Conservation (phyloP, 2,329 filamentous ascomycete species). For the Cladosporium oxysporum region DNA sequence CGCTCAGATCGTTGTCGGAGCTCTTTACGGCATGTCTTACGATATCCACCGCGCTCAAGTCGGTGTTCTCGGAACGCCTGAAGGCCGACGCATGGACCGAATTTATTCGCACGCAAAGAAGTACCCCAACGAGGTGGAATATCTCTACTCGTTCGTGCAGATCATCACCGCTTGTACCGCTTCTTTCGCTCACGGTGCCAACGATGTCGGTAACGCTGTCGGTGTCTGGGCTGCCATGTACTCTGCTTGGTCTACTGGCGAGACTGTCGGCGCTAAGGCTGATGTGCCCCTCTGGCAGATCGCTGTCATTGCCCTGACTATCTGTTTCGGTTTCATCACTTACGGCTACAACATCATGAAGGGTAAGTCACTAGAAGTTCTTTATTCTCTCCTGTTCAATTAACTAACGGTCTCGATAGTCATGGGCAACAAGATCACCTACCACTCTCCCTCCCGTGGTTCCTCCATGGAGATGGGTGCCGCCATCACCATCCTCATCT, state of each 20-base stretch:
- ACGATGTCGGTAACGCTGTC: constrained; percentile 65
- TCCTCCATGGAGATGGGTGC: constrained; percentile 63
- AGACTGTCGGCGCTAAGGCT: constrained; percentile 57
- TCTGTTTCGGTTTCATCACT: constrained; percentile 61
- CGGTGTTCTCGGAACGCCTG: constrained; percentile 70
- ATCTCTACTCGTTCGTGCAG: constrained; percentile 67
- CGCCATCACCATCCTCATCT: constrained; percentile 64
- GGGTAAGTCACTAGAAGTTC: constrained; percentile 38
- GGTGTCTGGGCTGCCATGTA: constrained; percentile 66
- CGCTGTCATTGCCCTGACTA: constrained; percentile 61
- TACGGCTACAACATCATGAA: constrained; percentile 68
- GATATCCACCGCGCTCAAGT: constrained; percentile 77
- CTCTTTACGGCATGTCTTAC: constrained; percentile 76
- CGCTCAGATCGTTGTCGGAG: constrained; percentile 62
- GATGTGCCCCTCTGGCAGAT: constrained; percentile 75
- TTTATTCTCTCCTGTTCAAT: constrained; percentile 46
- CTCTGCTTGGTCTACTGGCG: constrained; percentile 58
- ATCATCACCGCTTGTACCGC: constrained; percentile 69
- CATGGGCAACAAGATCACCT: constrained; percentile 62
- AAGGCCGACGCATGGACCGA: constrained; percentile 68
- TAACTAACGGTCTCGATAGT: constrained; percentile 36
- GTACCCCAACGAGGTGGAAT: constrained; percentile 64
- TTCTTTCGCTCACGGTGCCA: constrained; percentile 70
- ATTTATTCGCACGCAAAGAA: constrained; percentile 59
- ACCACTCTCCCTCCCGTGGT: constrained; percentile 60